Percentiles rank a stretch among this genome's conserved stretches.
phyloP scores from a whole-genome alignment of 257 asterid species.

The Scutellaria minor region DNA sequence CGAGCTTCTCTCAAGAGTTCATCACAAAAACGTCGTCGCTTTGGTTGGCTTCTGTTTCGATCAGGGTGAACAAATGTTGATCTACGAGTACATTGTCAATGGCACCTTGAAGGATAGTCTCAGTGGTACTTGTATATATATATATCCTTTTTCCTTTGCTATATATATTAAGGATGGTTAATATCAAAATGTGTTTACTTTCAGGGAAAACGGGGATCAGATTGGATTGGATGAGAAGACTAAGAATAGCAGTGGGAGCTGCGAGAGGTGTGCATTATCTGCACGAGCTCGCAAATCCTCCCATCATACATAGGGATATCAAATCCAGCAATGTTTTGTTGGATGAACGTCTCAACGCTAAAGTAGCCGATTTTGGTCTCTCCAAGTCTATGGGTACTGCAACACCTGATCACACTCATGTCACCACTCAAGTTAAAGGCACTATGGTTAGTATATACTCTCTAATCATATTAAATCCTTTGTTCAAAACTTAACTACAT shows the following conservation, averaged over 20 bases:
- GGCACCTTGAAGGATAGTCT: slow-evolving; percentile 89
- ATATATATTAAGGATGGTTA: too few species aligned
- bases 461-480: too few species aligned
- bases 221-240: slow-evolving; percentile 89
- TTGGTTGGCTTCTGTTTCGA: slow-evolving; percentile 86
- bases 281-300: slow-evolving; percentile 89
- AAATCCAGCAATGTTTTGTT: slow-evolving; percentile 80
- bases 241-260: slow-evolving; percentile 79
- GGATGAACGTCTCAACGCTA: slow-evolving; percentile 75
- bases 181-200: too few species aligned
- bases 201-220: slow-evolving; percentile 77
- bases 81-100: slow-evolving; percentile 74
- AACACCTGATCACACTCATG: slow-evolving; percentile 55
- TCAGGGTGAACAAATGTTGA: slow-evolving; percentile 79
- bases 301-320: slow-evolving; percentile 91
- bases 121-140: too few species aligned
- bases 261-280: slow-evolving; percentile 87
- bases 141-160: too few species aligned
- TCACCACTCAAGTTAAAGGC: slow-evolving; percentile 97
- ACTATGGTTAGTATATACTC: slow-evolving; percentile 67
- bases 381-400: slow-evolving; percentile 68
- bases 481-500: too few species aligned
- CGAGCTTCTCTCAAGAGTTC: slow-evolving; percentile 97
- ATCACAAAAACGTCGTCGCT: slow-evolving; percentile 80
- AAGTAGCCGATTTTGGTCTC: slow-evolving; percentile 96